Base-by-base conservation (phyloP, 2,329 filamentous ascomycete species). In the Ceratocystis alfenasii region DNA sequence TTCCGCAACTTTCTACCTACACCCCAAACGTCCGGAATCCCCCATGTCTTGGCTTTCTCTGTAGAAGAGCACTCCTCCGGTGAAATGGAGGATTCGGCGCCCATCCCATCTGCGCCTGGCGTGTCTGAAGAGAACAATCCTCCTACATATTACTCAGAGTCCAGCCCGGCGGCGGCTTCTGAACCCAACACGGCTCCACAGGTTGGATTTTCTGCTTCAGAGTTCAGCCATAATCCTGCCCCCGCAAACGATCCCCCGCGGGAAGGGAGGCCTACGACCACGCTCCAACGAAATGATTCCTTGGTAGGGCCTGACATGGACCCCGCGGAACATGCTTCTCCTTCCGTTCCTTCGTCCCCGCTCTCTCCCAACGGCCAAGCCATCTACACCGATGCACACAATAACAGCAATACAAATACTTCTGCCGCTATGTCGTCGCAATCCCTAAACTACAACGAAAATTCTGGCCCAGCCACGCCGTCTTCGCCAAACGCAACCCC, bases 1-100 rank as follows among this genome's bases (percentile, higher is more conserved):
- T 62, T 66, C 41, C 28, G 46, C 12, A 25, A 25, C 15, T 2
- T 60, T 4, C 41, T 66, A 28, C 65, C 65, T 7, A 44, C 53
- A 1, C 65, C 65, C 22, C 60, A 59, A 36, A 59, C 12, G 60
- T 46, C 61, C 7, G 48, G 28, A 53, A 48, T 30, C 33, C 28
- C 41, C 44, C 15, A n/a, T 20, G 36, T 33, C 2, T 17, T 17
- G 12, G 10, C 6, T 5, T 22, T n/a, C 5, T 17, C 20, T 1
- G 10, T 20, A 4, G 22, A n/a, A 59, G 55, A 36, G 17, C 4
- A n/a, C 1, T 17, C 55, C n/a, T 33, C 28, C 1, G 5, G n/a
- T 59, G 55, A 59, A 59, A 36, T 59, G 4, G 17, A n/a, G 22
- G 12, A 59, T 5, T 3, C 10, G 7, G 5, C 5, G 8, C 22